These are phyloP conservation scores for Gloeophyllum trabeum DNA, from an alignment of 768 basidiomycete genomes.

Conservation along the genomic window DNA sequence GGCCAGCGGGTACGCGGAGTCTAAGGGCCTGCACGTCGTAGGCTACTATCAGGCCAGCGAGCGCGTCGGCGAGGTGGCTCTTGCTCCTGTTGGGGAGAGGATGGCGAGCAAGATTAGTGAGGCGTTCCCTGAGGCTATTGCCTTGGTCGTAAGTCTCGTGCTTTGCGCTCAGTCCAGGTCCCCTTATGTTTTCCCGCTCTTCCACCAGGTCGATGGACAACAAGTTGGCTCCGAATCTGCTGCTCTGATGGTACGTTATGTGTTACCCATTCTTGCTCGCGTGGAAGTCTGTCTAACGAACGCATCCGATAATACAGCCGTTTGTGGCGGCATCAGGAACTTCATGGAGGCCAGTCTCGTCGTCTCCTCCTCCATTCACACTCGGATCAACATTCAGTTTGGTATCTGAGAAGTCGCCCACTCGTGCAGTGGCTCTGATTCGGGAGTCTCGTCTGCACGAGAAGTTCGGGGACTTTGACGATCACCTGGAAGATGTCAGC, in stretches of 20 bases:
- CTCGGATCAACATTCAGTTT: constrained; percentile 36
- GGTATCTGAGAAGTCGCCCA: constrained; percentile 30
- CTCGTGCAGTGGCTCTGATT: constrained; percentile 36
- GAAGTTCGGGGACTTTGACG: constrained; percentile 71
- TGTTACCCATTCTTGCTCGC: too few relatives aligned
- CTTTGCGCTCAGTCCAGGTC: too few relatives aligned
- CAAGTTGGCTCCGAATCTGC: constrained; percentile 33
- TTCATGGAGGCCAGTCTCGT: constrained; percentile 36
- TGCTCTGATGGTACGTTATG: constrained; percentile 49
- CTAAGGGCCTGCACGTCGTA: constrained; percentile 41
- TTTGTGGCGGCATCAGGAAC: constrained; percentile 29
- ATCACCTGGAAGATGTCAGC: constrained; percentile 66
- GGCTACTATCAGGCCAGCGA: constrained; percentile 74
- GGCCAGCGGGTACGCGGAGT: constrained; percentile 50
- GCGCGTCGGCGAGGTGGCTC: constrained; percentile 42
- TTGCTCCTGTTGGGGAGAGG: constrained; percentile 57
- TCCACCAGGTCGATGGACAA: not conserved
- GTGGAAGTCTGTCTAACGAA: too few relatives aligned
- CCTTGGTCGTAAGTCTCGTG: constrained; percentile 54
- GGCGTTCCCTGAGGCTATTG: constrained; percentile 48
- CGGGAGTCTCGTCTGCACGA: constrained; percentile 37
- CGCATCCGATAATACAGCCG: too few relatives aligned
- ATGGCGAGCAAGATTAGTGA: constrained; percentile 44
- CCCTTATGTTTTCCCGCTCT: too few relatives aligned
- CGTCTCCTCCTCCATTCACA: constrained; percentile 29